phyloP scores from a whole-genome alignment of 306 rosid genomes.

The Rosa chinensis region DNA sequence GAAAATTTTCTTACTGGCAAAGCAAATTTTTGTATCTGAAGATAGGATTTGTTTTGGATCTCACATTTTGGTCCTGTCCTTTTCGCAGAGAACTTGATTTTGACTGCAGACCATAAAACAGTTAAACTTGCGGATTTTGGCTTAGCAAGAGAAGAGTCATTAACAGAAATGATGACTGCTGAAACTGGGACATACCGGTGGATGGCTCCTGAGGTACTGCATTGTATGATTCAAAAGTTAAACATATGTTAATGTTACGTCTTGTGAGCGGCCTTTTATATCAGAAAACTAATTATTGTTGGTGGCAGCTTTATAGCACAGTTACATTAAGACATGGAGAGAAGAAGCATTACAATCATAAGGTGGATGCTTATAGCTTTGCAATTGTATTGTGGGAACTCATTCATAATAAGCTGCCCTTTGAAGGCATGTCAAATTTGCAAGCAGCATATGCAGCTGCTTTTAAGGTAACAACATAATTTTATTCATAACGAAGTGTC shows the following conservation, averaged over 20 bases:
- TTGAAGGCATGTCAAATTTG: conserved; percentile 98
- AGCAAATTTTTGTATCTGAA: not conserved
- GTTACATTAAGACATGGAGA: conserved; percentile 95
- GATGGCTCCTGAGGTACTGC: conserved; percentile 95
- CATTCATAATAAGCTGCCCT: conserved; percentile 83
- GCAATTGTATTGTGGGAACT: conserved; percentile 97
- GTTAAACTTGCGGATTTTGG: conserved; percentile 94
- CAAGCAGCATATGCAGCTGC: conserved; percentile 99
- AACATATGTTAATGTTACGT: not conserved
- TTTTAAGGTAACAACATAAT: conserved; percentile 57
- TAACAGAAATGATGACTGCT: conserved; percentile 98
- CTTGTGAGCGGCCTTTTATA: conserved; percentile 1
- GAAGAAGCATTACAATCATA: conserved; percentile 93
- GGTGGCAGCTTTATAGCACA: conserved; percentile 87
- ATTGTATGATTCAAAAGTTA: conserved; percentile 17
- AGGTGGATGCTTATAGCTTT: conserved; percentile 95
- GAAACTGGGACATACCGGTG: conserved; percentile 96
- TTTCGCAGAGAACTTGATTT: conserved; percentile 73
- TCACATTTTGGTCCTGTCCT: conserved; percentile 9
- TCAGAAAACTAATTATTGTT: conserved; percentile 28
- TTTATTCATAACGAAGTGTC: not conserved
- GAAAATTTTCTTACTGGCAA: not conserved
- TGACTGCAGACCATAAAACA: conserved; percentile 76
- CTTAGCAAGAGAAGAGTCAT: conserved; percentile 92
- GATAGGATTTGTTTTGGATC: not conserved